These are phyloP conservation scores for Aureobasidium mangrovei DNA, from an alignment of 2,329 filamentous ascomycete genomes.

Conservation along the genomic window DNA sequence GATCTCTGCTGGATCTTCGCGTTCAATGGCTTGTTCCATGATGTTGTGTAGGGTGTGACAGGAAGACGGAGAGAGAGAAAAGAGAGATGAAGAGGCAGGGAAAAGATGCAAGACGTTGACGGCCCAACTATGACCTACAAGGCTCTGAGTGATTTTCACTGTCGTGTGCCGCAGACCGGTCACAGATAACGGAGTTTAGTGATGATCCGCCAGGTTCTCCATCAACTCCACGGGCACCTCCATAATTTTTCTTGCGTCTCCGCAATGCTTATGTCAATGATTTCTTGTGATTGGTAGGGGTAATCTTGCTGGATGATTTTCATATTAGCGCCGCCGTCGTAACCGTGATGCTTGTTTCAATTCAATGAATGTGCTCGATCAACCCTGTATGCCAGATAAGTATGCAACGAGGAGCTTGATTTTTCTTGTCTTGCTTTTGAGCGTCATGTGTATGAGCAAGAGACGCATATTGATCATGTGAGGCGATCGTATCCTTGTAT, in stretches of 20 bases:
- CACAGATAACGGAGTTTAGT: neutral
- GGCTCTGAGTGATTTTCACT: neutral
- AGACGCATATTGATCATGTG: too few species aligned
- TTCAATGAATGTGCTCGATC: neutral
- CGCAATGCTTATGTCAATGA: neutral
- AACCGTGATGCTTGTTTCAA: conserved; percentile 4
- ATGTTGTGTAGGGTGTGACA: neutral
- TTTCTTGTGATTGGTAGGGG: neutral
- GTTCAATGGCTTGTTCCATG: conserved; percentile 13
- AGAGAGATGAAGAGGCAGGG: neutral
- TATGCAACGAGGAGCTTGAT: neutral
- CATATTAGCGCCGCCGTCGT: conserved; percentile 4
- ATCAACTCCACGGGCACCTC: neutral
- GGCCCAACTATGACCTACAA: neutral
- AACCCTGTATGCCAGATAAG: neutral
- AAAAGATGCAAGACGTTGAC: neutral
- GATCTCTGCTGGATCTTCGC: conserved; percentile 10
- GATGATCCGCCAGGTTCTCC: neutral
- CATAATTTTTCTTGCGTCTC: neutral
- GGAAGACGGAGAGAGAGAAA: neutral
- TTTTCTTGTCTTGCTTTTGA: neutral
- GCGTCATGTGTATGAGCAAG: neutral
- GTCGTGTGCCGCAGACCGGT: neutral
- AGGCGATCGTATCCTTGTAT: too few species aligned
- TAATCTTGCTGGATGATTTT: neutral